Evolutionary conservation across 2,329 filamentous ascomycete species (phyloP).

Genomic region (Fusarium albidum): DNA sequence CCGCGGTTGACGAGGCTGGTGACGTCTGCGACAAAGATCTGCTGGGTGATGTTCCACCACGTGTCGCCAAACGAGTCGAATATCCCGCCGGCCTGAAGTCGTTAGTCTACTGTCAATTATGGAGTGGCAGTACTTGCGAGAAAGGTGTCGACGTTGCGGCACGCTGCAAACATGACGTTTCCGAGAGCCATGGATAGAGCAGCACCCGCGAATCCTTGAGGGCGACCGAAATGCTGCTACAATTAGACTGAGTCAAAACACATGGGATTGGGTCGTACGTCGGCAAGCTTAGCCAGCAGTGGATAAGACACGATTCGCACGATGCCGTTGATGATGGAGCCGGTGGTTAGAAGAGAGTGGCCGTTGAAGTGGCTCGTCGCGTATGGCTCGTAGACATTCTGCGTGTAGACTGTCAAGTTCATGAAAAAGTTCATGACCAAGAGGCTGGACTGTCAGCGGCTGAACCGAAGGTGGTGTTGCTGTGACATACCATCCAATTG

Average conservation of each 20-base stretch:
- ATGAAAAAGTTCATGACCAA: conserved; percentile 34
- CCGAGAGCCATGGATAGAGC: conserved; percentile 24
- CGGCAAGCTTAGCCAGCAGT: conserved; percentile 27
- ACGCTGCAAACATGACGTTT: conserved; percentile 27
- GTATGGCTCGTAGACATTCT: conserved; percentile 31
- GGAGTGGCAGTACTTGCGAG: conserved; percentile 13
- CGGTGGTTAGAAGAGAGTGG: conserved; percentile 22
- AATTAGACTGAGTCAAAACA: neutral
- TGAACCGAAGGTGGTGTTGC: accelerated
- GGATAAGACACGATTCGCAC: conserved; percentile 27
- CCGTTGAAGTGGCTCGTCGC: conserved; percentile 31
- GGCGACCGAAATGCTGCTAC: conserved; percentile 23
- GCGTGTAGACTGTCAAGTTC: conserved; percentile 31
- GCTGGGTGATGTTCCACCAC: conserved; percentile 31
- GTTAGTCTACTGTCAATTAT: neutral
- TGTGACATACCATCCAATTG: conserved; percentile 17
- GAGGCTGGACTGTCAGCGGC: neutral
- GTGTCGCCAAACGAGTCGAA: conserved; percentile 27
- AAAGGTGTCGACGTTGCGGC: conserved; percentile 27
- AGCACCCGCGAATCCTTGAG: conserved; percentile 19
- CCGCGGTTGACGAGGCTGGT: conserved; percentile 30
- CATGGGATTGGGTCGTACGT: neutral
- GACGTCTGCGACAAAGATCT: conserved; percentile 31
- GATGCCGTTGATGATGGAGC: conserved; percentile 24
- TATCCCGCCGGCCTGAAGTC: conserved; percentile 19